Evolutionary conservation across 345 rosid species (phyloP).

Genomic region (Streptanthus diversifolius): DNA sequence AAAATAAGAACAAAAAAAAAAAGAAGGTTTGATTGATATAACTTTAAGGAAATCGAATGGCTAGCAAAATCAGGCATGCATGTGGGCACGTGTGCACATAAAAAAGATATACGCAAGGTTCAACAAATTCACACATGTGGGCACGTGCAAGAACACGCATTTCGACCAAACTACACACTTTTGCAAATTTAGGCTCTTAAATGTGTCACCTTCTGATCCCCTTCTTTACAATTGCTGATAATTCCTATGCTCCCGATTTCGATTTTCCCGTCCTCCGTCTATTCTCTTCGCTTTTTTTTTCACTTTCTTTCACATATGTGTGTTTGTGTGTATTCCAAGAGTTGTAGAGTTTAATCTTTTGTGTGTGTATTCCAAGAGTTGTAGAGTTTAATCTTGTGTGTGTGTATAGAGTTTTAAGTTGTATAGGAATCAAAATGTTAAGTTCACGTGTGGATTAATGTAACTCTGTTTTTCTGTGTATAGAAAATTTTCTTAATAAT

Average conservation of each 20-base stretch:
- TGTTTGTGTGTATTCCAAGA: background rate
- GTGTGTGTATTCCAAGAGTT: background rate
- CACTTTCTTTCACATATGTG: slow-evolving; percentile 20
- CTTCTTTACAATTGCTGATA: slow-evolving; percentile 14
- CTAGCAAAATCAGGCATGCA: slow-evolving; percentile 47
- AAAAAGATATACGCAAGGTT: slow-evolving; percentile 43
- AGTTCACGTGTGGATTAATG: background rate
- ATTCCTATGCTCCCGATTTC: slow-evolving; percentile 30
- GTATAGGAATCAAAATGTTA: background rate
- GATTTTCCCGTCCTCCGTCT: slow-evolving; percentile 34
- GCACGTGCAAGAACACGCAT: slow-evolving; percentile 78
- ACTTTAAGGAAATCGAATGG: background rate
- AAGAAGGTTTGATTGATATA: background rate
- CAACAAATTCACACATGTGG: slow-evolving; percentile 72
- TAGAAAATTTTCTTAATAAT: background rate
- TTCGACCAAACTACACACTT: slow-evolving; percentile 47
- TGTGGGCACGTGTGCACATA: slow-evolving; percentile 73
- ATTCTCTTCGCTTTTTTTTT: slow-evolving; percentile 19
- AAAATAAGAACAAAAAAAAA: background rate
- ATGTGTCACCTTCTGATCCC: slow-evolving; percentile 14
- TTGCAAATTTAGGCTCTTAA: slow-evolving; percentile 18
- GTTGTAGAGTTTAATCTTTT: background rate
- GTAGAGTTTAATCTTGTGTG: background rate
- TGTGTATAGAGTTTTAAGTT: background rate
- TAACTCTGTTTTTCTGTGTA: background rate